Evolutionary conservation across 148 eudicot genomes (phyloP).

Genomic region (Linanthus parryae): DNA sequence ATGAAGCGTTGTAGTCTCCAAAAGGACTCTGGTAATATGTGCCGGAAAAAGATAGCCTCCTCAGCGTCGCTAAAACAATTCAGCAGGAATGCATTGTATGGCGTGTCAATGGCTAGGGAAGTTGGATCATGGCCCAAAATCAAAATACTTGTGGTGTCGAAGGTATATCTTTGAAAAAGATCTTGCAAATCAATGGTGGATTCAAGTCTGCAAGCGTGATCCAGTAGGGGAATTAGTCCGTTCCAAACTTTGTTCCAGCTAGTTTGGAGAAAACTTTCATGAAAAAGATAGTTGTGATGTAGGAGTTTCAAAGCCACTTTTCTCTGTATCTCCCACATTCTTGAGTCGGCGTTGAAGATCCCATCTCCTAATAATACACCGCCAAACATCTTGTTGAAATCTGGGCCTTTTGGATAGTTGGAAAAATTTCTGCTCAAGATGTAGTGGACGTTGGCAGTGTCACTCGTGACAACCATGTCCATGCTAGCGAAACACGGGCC

Average conservation of each 20-base stretch:
- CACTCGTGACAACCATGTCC: conserved; percentile 9
- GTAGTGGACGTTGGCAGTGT: conserved; percentile 8
- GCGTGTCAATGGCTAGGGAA: conserved; percentile 2
- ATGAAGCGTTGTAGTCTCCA: conserved; percentile 9
- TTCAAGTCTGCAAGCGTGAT: neutral
- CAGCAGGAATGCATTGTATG: neutral
- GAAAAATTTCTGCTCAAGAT: conserved; percentile 9
- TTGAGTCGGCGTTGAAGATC: conserved; percentile 2
- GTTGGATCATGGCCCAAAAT: conserved; percentile 8
- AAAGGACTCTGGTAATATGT: neutral
- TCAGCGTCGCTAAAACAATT: neutral
- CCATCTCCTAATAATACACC: conserved; percentile 11
- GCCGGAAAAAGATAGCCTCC: conserved; percentile 7
- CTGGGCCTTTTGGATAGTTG: conserved; percentile 9
- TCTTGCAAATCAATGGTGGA: conserved; percentile 6
- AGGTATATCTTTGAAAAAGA: conserved; percentile 6
- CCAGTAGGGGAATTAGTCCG: neutral
- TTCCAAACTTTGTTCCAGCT: conserved; percentile 1
- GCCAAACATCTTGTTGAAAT: conserved; percentile 2
- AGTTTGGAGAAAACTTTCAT: neutral
- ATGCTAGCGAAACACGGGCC: conserved; percentile 12
- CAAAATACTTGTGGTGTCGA: neutral
- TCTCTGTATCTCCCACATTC: conserved; percentile 5
- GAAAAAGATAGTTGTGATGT: neutral
- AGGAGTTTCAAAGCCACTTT: neutral